Evolutionary conservation across 2,329 filamentous ascomycete genomes (phyloP).

Genomic region (Talaromyces sp.): DNA sequence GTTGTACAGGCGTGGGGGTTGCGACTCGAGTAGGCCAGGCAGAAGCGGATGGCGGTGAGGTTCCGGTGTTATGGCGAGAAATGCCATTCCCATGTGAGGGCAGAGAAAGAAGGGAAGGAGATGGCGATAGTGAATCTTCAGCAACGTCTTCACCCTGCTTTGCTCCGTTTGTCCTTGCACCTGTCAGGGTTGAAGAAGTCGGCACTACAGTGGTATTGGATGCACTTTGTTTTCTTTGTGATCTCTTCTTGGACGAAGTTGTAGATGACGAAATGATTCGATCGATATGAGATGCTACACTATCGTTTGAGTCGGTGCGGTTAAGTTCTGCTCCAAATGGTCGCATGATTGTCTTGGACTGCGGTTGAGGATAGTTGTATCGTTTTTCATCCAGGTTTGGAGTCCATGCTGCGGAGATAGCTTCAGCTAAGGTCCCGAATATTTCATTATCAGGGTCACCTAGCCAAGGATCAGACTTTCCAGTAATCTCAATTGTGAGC

Average conservation of each 20-base stretch:
- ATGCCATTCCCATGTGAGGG: not conserved
- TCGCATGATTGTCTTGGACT: constrained; percentile 22
- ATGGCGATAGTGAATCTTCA: constrained; percentile 9
- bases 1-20: constrained; percentile 36
- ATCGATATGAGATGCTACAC: constrained; percentile 39
- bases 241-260: constrained; percentile 33
- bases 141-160: not conserved
- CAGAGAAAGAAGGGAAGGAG: constrained; percentile 8
- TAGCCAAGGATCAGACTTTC: constrained; percentile 93
- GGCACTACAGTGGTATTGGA: constrained; percentile 27
- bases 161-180: constrained; percentile 14
- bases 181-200: constrained; percentile 40
- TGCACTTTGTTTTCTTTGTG: constrained; percentile 27
- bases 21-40: not conserved
- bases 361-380: constrained; percentile 32
- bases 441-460: constrained; percentile 88
- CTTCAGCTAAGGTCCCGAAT: constrained; percentile 81
- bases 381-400: constrained; percentile 30
- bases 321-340: constrained; percentile 23
- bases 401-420: constrained; percentile 81
- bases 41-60: not conserved
- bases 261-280: constrained; percentile 38
- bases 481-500: constrained; percentile 79
- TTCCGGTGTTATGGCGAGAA: not conserved
- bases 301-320: constrained; percentile 37